Base-by-base conservation (phyloP, 2,329 filamentous ascomycete species). In the Aquanectria penicillioides region DNA sequence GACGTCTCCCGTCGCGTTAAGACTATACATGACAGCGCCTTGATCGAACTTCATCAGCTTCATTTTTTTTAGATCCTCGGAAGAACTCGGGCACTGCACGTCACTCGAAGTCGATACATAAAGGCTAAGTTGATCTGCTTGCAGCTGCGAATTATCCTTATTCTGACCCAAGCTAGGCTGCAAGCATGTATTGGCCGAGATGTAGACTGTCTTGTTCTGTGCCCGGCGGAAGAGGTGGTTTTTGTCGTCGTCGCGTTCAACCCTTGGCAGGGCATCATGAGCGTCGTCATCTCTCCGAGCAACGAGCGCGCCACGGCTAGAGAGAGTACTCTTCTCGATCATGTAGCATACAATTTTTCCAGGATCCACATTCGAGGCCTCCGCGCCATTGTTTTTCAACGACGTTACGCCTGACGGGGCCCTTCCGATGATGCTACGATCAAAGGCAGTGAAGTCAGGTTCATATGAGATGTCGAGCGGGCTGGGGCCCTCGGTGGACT, bases 171-270 rank as follows among this genome's bases (percentile, higher is more conserved):
- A 47, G 5, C 82, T 80, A 11, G 94, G 95, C 68, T 96, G 93
- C 22, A 86, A 76, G 75, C 95, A 99, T 1, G 92, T 94, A 65
- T 93, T 98, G 37, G 93, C 87, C 2, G 93, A 93, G 51, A 99
- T 83, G 74, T 90, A 97, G 3, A 98, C 80, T 2, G 77, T 85
- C 36, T 76, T 69, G 9, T 57, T 28, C 8, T 65, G 23, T 17
- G 80, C 13, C 75, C 74, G 20, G 75, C 62, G 48, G 70, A 62
- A 37, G 6, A 54, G 55, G n/a, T 65, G 49, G 43, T 57, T 6
- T 41, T 28, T 6, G 2, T 41, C 31, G 11, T 56, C 33, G 23
- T 48, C n/a, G n/a, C n/a, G n/a, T n/a, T n/a, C n/a, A n/a, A n/a
- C n/a, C n/a, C n/a, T n/a, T n/a, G n/a, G n/a, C n/a, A n/a, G n/a